Base-by-base conservation (phyloP, 2,329 filamentous ascomycete genomes). In the Fusarium miscanthi region DNA sequence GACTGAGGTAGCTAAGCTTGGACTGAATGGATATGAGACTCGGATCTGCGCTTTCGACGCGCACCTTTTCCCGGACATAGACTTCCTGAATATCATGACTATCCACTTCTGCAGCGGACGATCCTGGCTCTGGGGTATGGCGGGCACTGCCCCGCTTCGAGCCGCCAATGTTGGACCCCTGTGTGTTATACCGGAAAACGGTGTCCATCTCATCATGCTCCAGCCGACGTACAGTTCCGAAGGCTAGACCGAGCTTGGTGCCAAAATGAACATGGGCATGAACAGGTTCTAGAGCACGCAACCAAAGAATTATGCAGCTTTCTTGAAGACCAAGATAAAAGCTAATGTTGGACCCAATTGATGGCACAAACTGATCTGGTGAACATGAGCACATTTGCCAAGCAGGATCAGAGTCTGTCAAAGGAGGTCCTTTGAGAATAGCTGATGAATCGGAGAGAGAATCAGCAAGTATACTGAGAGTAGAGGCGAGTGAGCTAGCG, bases 41-140 rank as follows among this genome's bases (percentile, higher is more conserved):
- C 2, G 95, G 95, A 80, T 98, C 95, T 61, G 94, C 93, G 77
- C 90, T 95, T 81, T 97, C 95, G 4, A 98, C 92, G 43, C 93
- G 88, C 8, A 97, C 89, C 84, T 98, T 98, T 80, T 98, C 95
- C 74, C 92, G 90, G 49, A 98, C 95, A 72, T 90, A 92, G 6
- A 98, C 94, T 69, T 96, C 90, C 6, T 82, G 80, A 37, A 81
- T 69, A 40, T 78, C 76, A 45, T 59, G 69, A 33, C 45, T 64
- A 21, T 74, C 73, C 37, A 72, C 72, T 25, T 69, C 66, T 12
- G 74, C 62, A 6, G 70, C 62, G 16, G 68, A 53, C 17, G 77
- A 66, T 38, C 66, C 58, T n/a, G 74, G 72, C 37, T 77, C 76
- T 31, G 74, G 72, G 38, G 72, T 73, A 67, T 77, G 74, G 42